Percentiles rank a stretch among this genome's conserved stretches.
phyloP scores from a whole-genome alignment of 2,329 filamentous ascomycete genomes.

The Trichoderma sp. region DNA sequence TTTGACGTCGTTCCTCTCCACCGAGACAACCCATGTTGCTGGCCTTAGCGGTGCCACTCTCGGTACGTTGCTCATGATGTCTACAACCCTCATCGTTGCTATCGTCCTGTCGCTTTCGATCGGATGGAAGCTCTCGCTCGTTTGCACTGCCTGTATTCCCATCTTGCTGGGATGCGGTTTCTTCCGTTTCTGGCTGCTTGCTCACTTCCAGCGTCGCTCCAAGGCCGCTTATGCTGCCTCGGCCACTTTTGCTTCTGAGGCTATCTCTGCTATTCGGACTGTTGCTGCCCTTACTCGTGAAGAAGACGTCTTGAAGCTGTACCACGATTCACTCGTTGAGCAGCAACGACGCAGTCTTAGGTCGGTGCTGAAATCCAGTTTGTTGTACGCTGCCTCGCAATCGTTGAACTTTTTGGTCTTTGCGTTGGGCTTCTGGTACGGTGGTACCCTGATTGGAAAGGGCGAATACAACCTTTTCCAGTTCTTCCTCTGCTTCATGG shows the following conservation, averaged over 20 bases:
- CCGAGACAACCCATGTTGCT: slow-evolving; percentile 83
- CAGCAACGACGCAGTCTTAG: slow-evolving; percentile 68
- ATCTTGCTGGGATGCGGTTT: slow-evolving; percentile 77
- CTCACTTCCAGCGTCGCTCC: slow-evolving; percentile 74
- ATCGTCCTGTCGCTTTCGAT: slow-evolving; percentile 69
- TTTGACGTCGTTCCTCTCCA: slow-evolving; percentile 83
- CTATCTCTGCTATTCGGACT: slow-evolving; percentile 89
- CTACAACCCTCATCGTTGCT: slow-evolving; percentile 74
- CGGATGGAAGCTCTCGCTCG: slow-evolving; percentile 84
- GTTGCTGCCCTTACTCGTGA: slow-evolving; percentile 90
- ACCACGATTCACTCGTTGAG: slow-evolving; percentile 62
- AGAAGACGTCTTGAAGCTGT: slow-evolving; percentile 71
- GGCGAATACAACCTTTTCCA: slow-evolving; percentile 75
- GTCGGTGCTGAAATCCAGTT: slow-evolving; percentile 73
- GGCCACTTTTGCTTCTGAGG: slow-evolving; percentile 87
- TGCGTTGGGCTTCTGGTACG: slow-evolving; percentile 91
- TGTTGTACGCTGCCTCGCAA: slow-evolving; percentile 81
- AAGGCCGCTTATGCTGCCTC: slow-evolving; percentile 78
- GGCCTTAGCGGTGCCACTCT: slow-evolving; percentile 89
- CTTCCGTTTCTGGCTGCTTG: slow-evolving; percentile 81
- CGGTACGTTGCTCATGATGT: slow-evolving; percentile 78
- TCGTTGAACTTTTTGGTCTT: slow-evolving; percentile 80
- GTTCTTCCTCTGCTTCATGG: slow-evolving; percentile 88
- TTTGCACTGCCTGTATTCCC: slow-evolving; percentile 76
- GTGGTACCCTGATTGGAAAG: slow-evolving; percentile 70